These are phyloP conservation scores for Clarireedia monteithiana DNA, from an alignment of 2,329 filamentous ascomycete genomes.

Conservation along the genomic window DNA sequence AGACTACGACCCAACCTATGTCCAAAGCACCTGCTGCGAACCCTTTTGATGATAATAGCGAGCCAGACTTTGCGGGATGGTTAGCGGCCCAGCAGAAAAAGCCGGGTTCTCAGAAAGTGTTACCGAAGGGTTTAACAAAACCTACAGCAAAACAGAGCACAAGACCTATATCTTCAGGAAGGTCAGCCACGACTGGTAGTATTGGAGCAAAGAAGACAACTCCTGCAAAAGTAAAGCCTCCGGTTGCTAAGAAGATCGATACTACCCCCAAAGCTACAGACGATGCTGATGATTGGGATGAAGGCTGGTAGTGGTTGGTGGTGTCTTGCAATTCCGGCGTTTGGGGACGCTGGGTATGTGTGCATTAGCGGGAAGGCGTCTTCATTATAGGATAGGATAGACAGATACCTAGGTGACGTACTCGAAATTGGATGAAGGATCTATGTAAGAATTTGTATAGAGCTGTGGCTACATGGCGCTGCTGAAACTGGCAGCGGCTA, in stretches of 20 bases:
- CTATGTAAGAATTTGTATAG: neutral
- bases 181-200: slow-evolving; percentile 32
- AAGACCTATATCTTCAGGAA: slow-evolving; percentile 29
- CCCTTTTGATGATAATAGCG: slow-evolving; percentile 72
- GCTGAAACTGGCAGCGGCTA: neutral
- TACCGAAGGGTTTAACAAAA: slow-evolving; percentile 81
- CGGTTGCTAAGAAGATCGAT: slow-evolving; percentile 56
- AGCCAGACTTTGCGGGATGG: slow-evolving; percentile 96
- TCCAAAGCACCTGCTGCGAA: slow-evolving; percentile 29
- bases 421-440: neutral
- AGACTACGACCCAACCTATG: slow-evolving; percentile 16
- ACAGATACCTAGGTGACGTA: neutral
- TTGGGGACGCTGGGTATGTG: neutral
- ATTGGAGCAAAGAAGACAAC: slow-evolving; percentile 25
- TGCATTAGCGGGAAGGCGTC: slow-evolving; percentile 1
- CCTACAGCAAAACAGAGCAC: slow-evolving; percentile 27
- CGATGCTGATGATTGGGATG: slow-evolving; percentile 56
- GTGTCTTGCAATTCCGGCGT: neutral
- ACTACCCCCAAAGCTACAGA: slow-evolving; percentile 54
- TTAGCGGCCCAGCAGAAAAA: slow-evolving; percentile 79
- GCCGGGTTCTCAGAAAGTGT: slow-evolving; percentile 41
- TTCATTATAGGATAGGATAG: neutral
- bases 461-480: neutral
- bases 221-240: slow-evolving; percentile 15
- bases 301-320: slow-evolving; percentile 55